Base-by-base conservation (phyloP, 2,329 filamentous ascomycete species). In the Talaromyces islandicus region DNA sequence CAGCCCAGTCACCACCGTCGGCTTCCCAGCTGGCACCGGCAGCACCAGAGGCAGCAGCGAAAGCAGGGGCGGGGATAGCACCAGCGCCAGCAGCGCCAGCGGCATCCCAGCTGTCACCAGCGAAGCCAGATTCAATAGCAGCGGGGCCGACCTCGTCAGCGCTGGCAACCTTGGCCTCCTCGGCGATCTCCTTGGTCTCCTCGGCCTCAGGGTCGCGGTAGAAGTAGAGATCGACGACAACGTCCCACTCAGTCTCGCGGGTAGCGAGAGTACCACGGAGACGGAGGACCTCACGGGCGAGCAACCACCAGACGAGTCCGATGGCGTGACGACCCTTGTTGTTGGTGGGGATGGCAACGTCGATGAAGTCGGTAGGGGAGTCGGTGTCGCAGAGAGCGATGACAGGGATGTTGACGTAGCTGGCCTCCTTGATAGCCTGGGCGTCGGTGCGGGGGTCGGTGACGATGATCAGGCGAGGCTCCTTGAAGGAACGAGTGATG, bases 401-500 rank as follows among this genome's bases (percentile, higher is more conserved):
- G 82, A 99, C 94, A 78, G 94, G 94, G 79, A 99, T 97, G 88
- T 99, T 99, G 85, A 99, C 94, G 83, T 99, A 99, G 78, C 89
- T 94, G 78, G 95, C 94, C 86, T 99, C 94, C 89, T 97, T 97
- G 88, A 99, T 99, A 77, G 94, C 94, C 88, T 99, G 94, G 79
- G 94, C 91, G 76, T 99, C 94, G 85, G 95, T 99, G 83, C 95
- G 93, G 74, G 94, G 94, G 81, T 99, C 94, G 83, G 94, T 99
- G 76, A 99, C 94, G 79, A 99, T 88, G 82, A 99, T 97, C 77
- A 99, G 87, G 81, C 95, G 95, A 78, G 94, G 94, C 86, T 99
- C 94, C 89, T 97, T 97, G 92, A 99, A 99, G 69, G 94, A 97
- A 77, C 94, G 93, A 81, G 95, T 99, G 89, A 99, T 99, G 90